These are phyloP conservation scores for Metschnikowia similis DNA, from an alignment of 805 yeast species.

Conservation along the genomic window DNA sequence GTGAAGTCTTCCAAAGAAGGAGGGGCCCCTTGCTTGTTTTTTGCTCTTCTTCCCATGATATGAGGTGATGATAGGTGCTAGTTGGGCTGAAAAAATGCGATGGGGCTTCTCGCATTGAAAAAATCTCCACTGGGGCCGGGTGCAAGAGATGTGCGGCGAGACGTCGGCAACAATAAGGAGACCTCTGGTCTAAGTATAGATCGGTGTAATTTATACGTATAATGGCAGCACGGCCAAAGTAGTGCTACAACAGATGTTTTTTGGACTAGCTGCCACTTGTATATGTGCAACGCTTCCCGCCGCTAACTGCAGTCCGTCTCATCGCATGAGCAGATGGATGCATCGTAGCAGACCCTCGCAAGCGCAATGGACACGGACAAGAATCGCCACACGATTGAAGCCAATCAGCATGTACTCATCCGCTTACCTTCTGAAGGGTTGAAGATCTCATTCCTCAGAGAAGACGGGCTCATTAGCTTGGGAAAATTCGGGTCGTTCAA, in stretches of 20 bases:
- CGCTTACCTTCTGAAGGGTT: conserved; percentile 78
- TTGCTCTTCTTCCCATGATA: conserved; percentile 87
- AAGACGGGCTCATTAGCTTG: conserved; percentile 58
- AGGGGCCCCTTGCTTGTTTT: conserved; percentile 89
- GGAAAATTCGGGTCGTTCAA: conserved; percentile 91
- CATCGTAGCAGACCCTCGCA: background rate
- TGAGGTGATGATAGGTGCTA: conserved; percentile 4
- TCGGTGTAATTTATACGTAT: too few relatives aligned
- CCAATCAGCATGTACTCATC: conserved; percentile 56
- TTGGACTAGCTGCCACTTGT: background rate
- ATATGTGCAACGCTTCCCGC: background rate
- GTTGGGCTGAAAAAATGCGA: conserved; percentile 15
- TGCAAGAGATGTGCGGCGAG: background rate
- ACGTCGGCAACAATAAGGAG: background rate
- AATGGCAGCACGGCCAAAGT: too few relatives aligned
- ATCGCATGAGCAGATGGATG: background rate
- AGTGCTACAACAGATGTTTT: too few relatives aligned
- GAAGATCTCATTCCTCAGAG: conserved; percentile 64
- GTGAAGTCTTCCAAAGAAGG: conserved; percentile 80
- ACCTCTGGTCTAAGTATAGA: background rate
- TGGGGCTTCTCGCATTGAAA: conserved; percentile 11
- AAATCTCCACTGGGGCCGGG: background rate
- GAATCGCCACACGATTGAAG: conserved; percentile 33
- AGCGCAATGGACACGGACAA: conserved; percentile 5
- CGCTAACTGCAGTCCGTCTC: conserved; percentile 2